phyloP scores from a whole-genome alignment of 306 rosid species.

The Phaseolus lunatus region DNA sequence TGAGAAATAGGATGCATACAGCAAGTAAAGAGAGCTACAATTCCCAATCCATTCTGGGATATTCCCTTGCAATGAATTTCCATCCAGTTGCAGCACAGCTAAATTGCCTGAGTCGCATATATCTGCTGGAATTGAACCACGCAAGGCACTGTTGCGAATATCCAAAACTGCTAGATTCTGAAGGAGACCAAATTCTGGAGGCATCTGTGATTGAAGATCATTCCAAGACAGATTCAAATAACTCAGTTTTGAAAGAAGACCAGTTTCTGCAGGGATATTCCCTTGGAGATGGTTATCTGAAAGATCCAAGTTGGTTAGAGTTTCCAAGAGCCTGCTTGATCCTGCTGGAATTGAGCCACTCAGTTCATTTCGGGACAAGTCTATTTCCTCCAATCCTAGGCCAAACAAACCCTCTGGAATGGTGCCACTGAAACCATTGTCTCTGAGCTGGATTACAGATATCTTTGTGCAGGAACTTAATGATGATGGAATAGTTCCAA shows the following conservation, averaged over 20 bases:
- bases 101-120: conserved; percentile 82
- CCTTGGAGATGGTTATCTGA: conserved; percentile 74
- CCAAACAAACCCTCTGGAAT: conserved; percentile 82
- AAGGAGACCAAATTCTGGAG: conserved; percentile 73
- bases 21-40: conserved; percentile 79
- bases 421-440: conserved; percentile 68
- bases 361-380: conserved; percentile 67
- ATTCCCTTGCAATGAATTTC: conserved; percentile 69
- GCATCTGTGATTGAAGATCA: conserved; percentile 69
- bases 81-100: conserved; percentile 84
- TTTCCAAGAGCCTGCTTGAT: conserved; percentile 66
- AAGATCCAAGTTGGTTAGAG: conserved; percentile 64
- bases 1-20: conserved; percentile 62
- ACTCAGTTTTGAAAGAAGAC: conserved; percentile 63
- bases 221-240: conserved; percentile 91
- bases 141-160: conserved; percentile 62
- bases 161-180: conserved; percentile 72
- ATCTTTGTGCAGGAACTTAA: conserved; percentile 60
- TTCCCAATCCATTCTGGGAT: conserved; percentile 87
- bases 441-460: conserved; percentile 56
- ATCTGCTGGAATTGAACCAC: conserved; percentile 73
- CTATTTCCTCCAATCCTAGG: conserved; percentile 75
- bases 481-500: conserved; percentile 70
- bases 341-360: conserved; percentile 71
- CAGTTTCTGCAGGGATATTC: conserved; percentile 72